Evolutionary conservation across 2,329 filamentous ascomycete species (phyloP), one percentile per base, ranked within the genome.

Genomic region (Trichoderma semiorbis): DNA sequence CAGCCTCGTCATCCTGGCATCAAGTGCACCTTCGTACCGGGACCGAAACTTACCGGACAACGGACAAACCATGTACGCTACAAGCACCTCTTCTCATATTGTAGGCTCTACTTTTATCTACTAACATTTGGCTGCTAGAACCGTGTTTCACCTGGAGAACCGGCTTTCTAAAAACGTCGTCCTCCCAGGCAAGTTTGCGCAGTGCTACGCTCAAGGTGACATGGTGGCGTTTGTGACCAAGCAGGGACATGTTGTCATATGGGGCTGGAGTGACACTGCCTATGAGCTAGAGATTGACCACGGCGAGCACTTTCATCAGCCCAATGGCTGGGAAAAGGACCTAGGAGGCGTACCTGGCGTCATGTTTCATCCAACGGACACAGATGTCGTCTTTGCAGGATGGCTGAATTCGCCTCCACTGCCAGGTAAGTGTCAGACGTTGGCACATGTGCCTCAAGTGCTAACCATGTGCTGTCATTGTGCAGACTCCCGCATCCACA

Each of bases 141-240:
- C 70, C 11, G 34, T 80, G 18, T 76, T 71, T 53, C 72, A 79
- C 34, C n/a, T 78, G 6, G 39, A 62, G 3, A 66, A 69, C 0
- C 21, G 69, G 43, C 69, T 68, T 12, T 78, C 76, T 72, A 76
- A 73, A 34, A 71, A 26, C 2, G 21, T 79, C 4, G 47, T 65
- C 3, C 62, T 80, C 0, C 78, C 78, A 0, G 72, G 72, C 2
- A 50, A 63, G 1, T 74, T 74, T 11, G 32, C 47, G 2, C 61
- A 66, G 5, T 77, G 72, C 34, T 77, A 73, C 63, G 72, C 70
- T 6, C 71, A 78, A 3, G 73, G 70, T 1, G 74, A 76, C 18
- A 72, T 69, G 11, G 72, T 74, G 2, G 76, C 72, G 1, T 66
- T 77, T n/a, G 74, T 77, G 10, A 77, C 77, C 1, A 63, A n/a